Base-by-base conservation (phyloP, 306 rosid species). In the Vigna nakashimae region DNA sequence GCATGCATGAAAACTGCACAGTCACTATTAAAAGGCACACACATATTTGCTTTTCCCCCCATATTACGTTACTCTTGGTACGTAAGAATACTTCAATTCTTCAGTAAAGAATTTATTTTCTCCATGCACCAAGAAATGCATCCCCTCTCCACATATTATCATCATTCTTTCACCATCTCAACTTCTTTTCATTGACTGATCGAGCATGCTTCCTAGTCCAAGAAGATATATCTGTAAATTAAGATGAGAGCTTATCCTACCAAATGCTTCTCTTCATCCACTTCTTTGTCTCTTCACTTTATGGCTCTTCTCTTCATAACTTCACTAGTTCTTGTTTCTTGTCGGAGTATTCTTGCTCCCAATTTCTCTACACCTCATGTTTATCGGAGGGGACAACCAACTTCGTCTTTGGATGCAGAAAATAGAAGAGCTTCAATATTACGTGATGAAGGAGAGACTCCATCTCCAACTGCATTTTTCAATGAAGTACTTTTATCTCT, bases 111-210 rank as follows among this genome's bases (percentile, higher is more conserved):
- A 82, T 85, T 71, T 70, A 26, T 24, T 34, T 14, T 82, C 75
- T 74, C 26, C 22, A 51, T 6, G 11, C 53, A 64, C 64, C 69
- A 85, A 82, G 88, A 49, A 75, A 82, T 76, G 84, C 59, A 75
- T 79, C 74, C 32, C 71, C 59, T 8, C 75, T 30, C 30, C 34
- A 51, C 0, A 20, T 71, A 24, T 46, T 7, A 24, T 28, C 18
- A 28, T 38, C 24, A 24, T 18, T 65, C 65, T 65, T 67, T 59
- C 68, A 34, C 70, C 65, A 53, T 2, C 64, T 57, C 56, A 65
- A 62, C 15, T 38, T 43, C 45, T 11, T 52, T 30, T 59, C 69
- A 65, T 36, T 75, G 65, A 50, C 48, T 71, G 43, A 22, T 26
- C 28, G 14, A 45, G 16, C 50, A 10, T 3, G 50, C 1, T 43